phyloP scores from a whole-genome alignment of 106 monocot species.

The Ottelia alismoides region DNA sequence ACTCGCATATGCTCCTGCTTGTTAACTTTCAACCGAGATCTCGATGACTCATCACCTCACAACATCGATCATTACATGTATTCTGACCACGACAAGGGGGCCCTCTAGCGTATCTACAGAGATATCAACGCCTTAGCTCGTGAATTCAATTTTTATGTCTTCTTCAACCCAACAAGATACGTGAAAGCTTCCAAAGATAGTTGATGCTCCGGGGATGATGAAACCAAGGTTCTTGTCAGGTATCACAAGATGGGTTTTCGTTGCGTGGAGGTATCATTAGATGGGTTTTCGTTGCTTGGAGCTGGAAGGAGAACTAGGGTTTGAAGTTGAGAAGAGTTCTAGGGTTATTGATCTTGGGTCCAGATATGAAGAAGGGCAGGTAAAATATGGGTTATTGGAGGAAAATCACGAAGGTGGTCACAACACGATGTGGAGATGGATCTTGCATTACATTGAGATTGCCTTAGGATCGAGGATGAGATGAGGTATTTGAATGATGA shows the following conservation, averaged over 20 bases:
- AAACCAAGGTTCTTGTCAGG: neutral
- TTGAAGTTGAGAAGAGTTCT: too few relatives aligned
- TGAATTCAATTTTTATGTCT: neutral
- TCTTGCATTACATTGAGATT: conserved; percentile 40
- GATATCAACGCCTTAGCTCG: neutral
- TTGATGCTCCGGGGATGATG: neutral
- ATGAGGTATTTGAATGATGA: conserved; percentile 28
- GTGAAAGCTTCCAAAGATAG: neutral
- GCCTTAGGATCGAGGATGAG: conserved; percentile 39
- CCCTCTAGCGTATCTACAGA: neutral
- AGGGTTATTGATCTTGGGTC: neutral
- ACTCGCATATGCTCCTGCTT: neutral
- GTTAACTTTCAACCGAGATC: neutral
- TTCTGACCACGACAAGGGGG: neutral
- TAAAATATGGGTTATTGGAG: neutral
- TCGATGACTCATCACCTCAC: neutral
- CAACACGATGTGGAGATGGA: conserved; percentile 16
- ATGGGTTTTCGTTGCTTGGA: neutral
- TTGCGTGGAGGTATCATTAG: too few relatives aligned
- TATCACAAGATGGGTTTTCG: neutral
- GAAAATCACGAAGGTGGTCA: neutral
- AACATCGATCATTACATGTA: neutral
- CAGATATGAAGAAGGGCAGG: neutral
- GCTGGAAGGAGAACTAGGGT: neutral
- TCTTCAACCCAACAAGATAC: neutral